phyloP scores from a whole-genome alignment of 306 rosid species.

The Acacia confusa region DNA sequence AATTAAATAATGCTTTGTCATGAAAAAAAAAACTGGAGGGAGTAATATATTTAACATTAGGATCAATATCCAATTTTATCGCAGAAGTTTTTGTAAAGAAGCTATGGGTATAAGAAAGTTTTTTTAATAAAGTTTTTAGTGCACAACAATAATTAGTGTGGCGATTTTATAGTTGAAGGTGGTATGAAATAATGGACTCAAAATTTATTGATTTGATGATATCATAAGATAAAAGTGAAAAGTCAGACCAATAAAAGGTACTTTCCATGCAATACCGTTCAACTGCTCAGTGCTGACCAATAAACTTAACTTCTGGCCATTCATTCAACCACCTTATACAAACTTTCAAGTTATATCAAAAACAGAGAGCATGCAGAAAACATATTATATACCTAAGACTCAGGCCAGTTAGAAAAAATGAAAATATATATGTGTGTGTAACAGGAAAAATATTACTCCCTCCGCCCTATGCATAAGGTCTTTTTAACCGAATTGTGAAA shows the following conservation, averaged over 20 bases:
- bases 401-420: too few species aligned
- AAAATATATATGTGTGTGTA: too few species aligned
- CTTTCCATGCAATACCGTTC: slow-evolving; percentile 46
- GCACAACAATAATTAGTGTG: background rate
- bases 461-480: too few species aligned
- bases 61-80: too few species aligned
- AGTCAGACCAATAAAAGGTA: slow-evolving; percentile 31
- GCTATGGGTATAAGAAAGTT: too few species aligned
- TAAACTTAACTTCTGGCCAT: slow-evolving; percentile 16
- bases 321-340: background rate
- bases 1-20: background rate
- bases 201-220: background rate
- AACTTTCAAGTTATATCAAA: background rate
- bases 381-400: too few species aligned
- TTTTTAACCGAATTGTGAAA: too few species aligned
- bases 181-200: slow-evolving; percentile 19
- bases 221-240: background rate
- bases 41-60: background rate
- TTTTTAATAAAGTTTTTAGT: too few species aligned
- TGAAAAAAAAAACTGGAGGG: background rate
- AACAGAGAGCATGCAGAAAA: background rate
- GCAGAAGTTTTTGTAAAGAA: too few species aligned
- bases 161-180: slow-evolving; percentile 30
- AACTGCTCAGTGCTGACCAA: slow-evolving; percentile 56
- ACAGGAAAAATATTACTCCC: too few species aligned